These are phyloP conservation scores for Colletotrichum phormii DNA, from an alignment of 2,329 filamentous ascomycete genomes.

Conservation along the genomic window DNA sequence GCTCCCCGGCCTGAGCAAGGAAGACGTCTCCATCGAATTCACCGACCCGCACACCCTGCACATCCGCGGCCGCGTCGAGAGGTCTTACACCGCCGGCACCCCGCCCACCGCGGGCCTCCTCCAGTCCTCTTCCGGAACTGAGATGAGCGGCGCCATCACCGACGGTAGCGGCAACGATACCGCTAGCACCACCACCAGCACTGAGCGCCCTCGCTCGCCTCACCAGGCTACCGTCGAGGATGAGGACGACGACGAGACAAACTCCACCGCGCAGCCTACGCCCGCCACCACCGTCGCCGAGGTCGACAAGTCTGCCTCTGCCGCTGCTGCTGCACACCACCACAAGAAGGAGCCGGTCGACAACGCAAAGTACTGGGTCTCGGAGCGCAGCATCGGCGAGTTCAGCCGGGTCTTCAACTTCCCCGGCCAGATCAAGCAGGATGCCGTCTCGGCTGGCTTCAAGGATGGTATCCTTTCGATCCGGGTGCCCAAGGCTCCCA, in stretches of 20 bases:
- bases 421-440: constrained; percentile 71
- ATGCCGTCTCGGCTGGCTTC: constrained; percentile 70
- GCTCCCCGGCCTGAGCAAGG: constrained; percentile 79
- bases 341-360: constrained; percentile 43
- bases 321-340: neutral
- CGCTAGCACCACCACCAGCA: neutral
- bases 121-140: constrained; percentile 49
- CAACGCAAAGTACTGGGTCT: constrained; percentile 76
- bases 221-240: constrained; percentile 76
- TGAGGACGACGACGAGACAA: constrained; percentile 50
- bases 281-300: constrained; percentile 46
- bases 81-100: constrained; percentile 67
- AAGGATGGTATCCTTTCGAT: constrained; percentile 75
- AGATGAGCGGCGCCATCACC: constrained; percentile 52
- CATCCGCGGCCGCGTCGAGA: constrained; percentile 77
- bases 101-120: constrained; percentile 62
- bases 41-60: constrained; percentile 79
- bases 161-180: constrained; percentile 46
- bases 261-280: constrained; percentile 39
- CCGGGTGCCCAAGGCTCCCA: constrained; percentile 74
- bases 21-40: constrained; percentile 83
- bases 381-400: constrained; percentile 73
- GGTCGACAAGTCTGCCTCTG: constrained; percentile 44
- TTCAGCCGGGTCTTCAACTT: constrained; percentile 78
- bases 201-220: constrained; percentile 39